Conservation (phyloP, 1,284 basidiomycete genomes). For the Cryptococcus sp. region DNA sequence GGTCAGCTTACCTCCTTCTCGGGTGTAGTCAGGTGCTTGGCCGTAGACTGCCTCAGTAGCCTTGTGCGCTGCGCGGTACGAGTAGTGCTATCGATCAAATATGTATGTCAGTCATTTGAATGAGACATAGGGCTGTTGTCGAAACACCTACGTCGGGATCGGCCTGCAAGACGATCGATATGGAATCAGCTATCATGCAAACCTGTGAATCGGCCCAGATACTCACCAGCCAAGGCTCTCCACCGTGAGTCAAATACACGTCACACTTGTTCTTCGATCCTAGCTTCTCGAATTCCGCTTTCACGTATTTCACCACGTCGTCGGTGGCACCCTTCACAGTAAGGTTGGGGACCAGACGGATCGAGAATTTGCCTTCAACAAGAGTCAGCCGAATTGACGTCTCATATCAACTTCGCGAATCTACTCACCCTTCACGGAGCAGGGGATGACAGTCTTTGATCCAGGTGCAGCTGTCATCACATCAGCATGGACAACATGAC, state of each 20-base stretch:
- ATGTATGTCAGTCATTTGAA: not conserved
- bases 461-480: constrained; percentile 61
- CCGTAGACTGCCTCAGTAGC: constrained; percentile 74
- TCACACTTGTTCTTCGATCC: constrained; percentile 75
- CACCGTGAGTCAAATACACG: constrained; percentile 73
- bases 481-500: constrained; percentile 17
- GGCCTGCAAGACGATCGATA: constrained; percentile 21
- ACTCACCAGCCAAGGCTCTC: constrained; percentile 78
- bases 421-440: constrained; percentile 71
- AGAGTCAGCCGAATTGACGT: not conserved
- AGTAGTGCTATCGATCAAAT: constrained; percentile 69
- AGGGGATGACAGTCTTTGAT: constrained; percentile 93
- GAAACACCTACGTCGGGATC: constrained; percentile 37
- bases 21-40: constrained; percentile 80
- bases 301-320: constrained; percentile 70
- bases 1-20: constrained; percentile 71
- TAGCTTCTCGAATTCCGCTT: constrained; percentile 79
- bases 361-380: constrained; percentile 73
- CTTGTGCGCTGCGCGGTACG: constrained; percentile 85
- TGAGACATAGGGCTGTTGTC: not conserved
- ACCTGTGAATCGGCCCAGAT: not conserved
- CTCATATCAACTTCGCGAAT: not conserved
- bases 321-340: constrained; percentile 70
- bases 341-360: constrained; percentile 83
- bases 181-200: constrained; percentile 3